phyloP scores from a whole-genome alignment of 179 eudicot species.

The Pouteria campechiana region DNA sequence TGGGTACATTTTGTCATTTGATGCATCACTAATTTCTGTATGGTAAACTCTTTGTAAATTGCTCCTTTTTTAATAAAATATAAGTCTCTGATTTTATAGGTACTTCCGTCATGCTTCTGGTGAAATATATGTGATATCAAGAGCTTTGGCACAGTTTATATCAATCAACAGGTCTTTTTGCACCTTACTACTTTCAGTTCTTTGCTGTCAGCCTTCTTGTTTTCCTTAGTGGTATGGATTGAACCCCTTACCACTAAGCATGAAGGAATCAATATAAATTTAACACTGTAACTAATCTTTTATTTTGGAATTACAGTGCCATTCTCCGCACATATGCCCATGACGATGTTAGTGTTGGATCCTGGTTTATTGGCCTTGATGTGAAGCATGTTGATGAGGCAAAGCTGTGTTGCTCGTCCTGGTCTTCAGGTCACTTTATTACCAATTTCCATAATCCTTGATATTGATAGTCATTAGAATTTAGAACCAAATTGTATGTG shows the following conservation, averaged over 20 bases:
- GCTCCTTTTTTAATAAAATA: too few species aligned
- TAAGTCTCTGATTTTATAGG: constrained; percentile 19
- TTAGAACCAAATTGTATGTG: too few species aligned
- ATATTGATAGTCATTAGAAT: too few species aligned
- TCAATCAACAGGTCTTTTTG: constrained; percentile 61
- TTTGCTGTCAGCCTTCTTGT: neutral
- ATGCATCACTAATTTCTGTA: neutral
- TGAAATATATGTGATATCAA: constrained; percentile 65
- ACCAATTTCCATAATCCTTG: neutral
- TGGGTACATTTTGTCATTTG: neutral
- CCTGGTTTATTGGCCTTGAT: constrained; percentile 91
- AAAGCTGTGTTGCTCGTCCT: constrained; percentile 83
- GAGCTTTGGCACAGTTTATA: constrained; percentile 72
- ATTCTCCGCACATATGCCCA: constrained; percentile 72
- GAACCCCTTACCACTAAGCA: neutral
- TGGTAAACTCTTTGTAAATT: too few species aligned
- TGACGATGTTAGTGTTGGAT: constrained; percentile 82
- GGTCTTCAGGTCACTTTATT: constrained; percentile 56
- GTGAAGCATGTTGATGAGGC: constrained; percentile 56
- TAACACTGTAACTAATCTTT: too few species aligned
- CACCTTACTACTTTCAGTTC: too few species aligned
- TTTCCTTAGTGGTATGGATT: neutral
- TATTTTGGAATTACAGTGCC: constrained; percentile 29
- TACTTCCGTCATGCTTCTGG: constrained; percentile 91
- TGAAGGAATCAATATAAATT: too few species aligned